Conservation (phyloP, 192 early-diverging fungal species). For the Obelidium mucronatum region DNA sequence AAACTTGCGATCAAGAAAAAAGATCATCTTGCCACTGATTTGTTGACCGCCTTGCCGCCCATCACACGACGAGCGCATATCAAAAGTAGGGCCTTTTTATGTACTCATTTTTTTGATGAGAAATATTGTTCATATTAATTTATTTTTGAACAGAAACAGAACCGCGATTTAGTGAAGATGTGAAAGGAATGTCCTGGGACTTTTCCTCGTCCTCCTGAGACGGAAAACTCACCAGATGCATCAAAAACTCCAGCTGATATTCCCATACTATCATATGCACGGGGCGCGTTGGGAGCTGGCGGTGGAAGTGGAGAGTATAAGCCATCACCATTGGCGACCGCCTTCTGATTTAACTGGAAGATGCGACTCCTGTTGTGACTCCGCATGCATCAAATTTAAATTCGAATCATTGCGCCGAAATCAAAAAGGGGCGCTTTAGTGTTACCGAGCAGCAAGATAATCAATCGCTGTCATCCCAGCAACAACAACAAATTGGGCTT, state of each 20-base stretch:
- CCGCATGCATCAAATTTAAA: too few species aligned
- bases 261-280: neutral
- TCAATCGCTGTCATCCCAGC: conserved; percentile 19
- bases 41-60: conserved; percentile 70
- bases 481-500: conserved; percentile 4
- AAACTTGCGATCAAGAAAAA: conserved; percentile 74
- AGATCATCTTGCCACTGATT: conserved; percentile 60
- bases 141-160: conserved; percentile 28
- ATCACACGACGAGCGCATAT: conserved; percentile 74
- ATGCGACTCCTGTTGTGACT: too few species aligned
- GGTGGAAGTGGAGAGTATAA: conserved; percentile 8
- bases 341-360: too few species aligned
- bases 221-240: neutral
- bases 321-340: neutral
- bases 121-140: neutral
- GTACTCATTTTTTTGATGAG: too few species aligned
- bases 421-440: conserved; percentile 80
- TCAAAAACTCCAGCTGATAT: neutral
- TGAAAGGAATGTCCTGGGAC: conserved; percentile 71
- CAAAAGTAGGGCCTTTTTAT: conserved; percentile 40
- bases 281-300: neutral
- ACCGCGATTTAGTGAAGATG: conserved; percentile 32
- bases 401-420: conserved; percentile 38
- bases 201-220: conserved; percentile 46
- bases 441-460: conserved; percentile 52